These are phyloP conservation scores for Penicillium frequentans DNA, from an alignment of 2,329 filamentous ascomycete genomes.

Conservation along the genomic window DNA sequence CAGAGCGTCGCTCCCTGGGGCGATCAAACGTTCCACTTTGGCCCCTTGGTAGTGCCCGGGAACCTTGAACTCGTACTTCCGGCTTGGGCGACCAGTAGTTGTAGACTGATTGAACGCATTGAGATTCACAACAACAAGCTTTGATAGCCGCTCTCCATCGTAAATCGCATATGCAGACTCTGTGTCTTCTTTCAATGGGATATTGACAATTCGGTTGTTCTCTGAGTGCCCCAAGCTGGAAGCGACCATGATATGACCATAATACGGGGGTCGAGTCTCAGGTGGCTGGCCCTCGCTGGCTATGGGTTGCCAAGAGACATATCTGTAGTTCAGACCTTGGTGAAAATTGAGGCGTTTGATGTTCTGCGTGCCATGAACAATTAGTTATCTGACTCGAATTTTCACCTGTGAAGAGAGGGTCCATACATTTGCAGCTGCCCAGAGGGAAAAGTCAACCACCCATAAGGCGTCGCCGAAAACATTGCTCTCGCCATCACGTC, in stretches of 20 bases:
- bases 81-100: not conserved
- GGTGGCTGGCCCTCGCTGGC: constrained; percentile 5
- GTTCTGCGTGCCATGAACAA: not conserved
- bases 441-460: constrained; percentile 19
- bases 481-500: constrained; percentile 11
- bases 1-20: constrained; percentile 2
- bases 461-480: constrained; percentile 18
- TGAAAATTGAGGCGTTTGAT: constrained; percentile 19
- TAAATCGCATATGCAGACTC: constrained; percentile 8
- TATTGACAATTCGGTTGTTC: constrained; percentile 10
- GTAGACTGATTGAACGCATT: constrained; percentile 3
- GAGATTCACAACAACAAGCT: constrained; percentile 8
- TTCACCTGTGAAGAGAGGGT: too few relatives aligned
- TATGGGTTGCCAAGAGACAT: constrained; percentile 22
- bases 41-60: not conserved
- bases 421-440: constrained; percentile 16
- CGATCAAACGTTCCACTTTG: constrained; percentile 2
- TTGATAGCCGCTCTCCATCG: not conserved
- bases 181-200: constrained; percentile 6
- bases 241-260: constrained; percentile 21
- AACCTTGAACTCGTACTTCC: constrained; percentile 7
- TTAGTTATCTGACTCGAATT: not conserved
- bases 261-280: constrained; percentile 16
- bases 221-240: constrained; percentile 1
- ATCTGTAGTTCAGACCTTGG: constrained; percentile 20